Evolutionary conservation across 2,329 filamentous ascomycete genomes (phyloP).

Genomic region (Cladosporium sp.): DNA sequence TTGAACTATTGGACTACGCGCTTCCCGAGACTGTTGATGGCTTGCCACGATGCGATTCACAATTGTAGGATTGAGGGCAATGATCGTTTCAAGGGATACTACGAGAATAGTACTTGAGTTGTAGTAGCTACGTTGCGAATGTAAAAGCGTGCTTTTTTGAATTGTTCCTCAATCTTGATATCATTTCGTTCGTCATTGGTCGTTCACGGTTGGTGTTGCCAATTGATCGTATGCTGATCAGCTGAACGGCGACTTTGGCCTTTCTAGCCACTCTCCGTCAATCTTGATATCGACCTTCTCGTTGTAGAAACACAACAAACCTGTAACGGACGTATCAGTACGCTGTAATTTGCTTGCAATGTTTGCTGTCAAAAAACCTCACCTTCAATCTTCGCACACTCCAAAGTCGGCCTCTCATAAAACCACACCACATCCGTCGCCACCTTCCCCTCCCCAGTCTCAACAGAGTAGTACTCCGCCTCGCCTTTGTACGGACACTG

Average conservation of each 20-base stretch:
- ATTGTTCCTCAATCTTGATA: neutral
- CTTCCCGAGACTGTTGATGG: conserved; percentile 77
- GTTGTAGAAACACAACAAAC: conserved; percentile 61
- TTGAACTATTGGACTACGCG: conserved; percentile 77
- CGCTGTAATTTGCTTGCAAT: neutral
- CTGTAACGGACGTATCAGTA: conserved; percentile 4
- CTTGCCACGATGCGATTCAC: conserved; percentile 74
- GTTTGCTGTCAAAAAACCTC: neutral
- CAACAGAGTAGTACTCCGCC: conserved; percentile 62
- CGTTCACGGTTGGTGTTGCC: neutral
- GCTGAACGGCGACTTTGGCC: conserved; percentile 34
- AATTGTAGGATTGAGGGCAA: conserved; percentile 63
- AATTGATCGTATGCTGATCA: neutral
- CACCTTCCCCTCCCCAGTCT: conserved; percentile 36
- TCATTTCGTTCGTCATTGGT: neutral
- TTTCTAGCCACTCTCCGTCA: conserved; percentile 37
- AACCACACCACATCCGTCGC: conserved; percentile 62
- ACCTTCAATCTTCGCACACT: conserved; percentile 58
- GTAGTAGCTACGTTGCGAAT: neutral
- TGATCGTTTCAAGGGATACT: conserved; percentile 73
- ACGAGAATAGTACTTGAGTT: conserved; percentile 36
- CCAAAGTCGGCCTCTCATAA: conserved; percentile 58
- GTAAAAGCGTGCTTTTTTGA: neutral
- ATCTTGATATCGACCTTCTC: conserved; percentile 66
- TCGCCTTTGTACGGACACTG: conserved; percentile 68